Evolutionary conservation across 192 early-diverging fungal genomes (phyloP).

Genomic region (Geosiphon pyriformis): DNA sequence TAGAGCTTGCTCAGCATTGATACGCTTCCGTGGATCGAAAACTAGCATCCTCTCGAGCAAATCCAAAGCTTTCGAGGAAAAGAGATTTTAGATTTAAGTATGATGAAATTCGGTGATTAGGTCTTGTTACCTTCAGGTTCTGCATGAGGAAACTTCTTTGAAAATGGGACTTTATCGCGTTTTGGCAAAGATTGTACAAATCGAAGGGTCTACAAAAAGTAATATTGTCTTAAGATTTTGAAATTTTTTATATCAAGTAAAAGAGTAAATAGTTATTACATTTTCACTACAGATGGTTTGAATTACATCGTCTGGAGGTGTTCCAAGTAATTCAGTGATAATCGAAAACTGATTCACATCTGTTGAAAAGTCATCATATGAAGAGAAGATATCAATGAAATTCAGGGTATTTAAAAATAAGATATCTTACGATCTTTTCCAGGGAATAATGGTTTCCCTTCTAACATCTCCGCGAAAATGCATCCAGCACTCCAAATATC

Average conservation of each 20-base stretch:
- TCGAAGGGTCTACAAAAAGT: constrained; percentile 60
- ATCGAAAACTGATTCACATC: constrained; percentile 95
- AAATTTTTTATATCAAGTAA: not conserved
- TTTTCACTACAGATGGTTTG: constrained; percentile 90
- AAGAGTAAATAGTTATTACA: constrained; percentile 35
- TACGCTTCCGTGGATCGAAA: constrained; percentile 88
- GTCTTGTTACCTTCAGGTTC: constrained; percentile 61
- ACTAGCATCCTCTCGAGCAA: constrained; percentile 88
- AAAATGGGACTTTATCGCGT: constrained; percentile 76
- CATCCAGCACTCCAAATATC: constrained; percentile 95
- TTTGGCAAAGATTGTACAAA: constrained; percentile 86
- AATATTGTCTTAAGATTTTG: not conserved
- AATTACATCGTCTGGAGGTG: constrained; percentile 88
- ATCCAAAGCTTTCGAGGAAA: constrained; percentile 61
- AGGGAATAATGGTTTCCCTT: constrained; percentile 90
- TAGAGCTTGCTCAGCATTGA: constrained; percentile 81
- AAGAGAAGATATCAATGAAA: constrained; percentile 3
- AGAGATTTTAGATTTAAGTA: not conserved
- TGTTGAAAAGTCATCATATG: constrained; percentile 23
- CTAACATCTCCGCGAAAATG: constrained; percentile 96
- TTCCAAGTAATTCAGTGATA: constrained; percentile 88
- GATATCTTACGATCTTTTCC: constrained; percentile 80
- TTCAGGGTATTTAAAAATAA: constrained; percentile 2
- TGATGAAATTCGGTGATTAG: not conserved
- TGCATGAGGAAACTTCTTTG: constrained; percentile 70